A percentile compares a stretch with the other conserved stretches of the same genome.
phyloP scores from a whole-genome alignment of 345 rosid genomes.

The Arabidopsis arenosa region DNA sequence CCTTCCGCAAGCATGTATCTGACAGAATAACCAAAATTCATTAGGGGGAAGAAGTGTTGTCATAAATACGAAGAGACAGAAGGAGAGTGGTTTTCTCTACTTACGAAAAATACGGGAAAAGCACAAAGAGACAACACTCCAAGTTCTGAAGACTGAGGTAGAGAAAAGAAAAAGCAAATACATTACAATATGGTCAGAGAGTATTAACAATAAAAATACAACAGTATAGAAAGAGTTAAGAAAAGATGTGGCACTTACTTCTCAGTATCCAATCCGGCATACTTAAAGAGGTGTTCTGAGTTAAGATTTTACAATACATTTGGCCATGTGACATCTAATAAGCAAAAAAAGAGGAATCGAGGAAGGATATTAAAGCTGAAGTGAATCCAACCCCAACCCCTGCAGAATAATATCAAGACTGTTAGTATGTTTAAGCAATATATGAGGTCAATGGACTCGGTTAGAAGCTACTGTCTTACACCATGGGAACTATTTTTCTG shows the following conservation, averaged over 20 bases:
- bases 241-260: conserved; percentile 59
- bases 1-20: conserved; percentile 99
- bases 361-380: conserved; percentile 94
- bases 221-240: neutral
- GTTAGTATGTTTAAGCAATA: conserved; percentile 29
- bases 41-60: conserved; percentile 10
- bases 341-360: neutral
- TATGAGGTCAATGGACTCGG: neutral
- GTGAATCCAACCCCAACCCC: conserved; percentile 98
- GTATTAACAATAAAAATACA: neutral
- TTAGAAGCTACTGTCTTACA: neutral
- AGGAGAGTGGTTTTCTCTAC: conserved; percentile 36
- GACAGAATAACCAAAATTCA: conserved; percentile 29
- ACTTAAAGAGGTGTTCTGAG: conserved; percentile 88
- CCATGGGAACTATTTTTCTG: conserved; percentile 12
- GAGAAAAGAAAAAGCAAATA: conserved; percentile 15
- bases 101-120: conserved; percentile 93
- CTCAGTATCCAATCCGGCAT: conserved; percentile 94
- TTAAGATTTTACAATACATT: conserved; percentile 61
- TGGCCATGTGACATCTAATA: conserved; percentile 6
- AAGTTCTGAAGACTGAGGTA: conserved; percentile 85
- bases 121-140: conserved; percentile 98
- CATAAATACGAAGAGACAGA: conserved; percentile 22
- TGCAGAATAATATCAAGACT: conserved; percentile 45
- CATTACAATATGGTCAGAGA: conserved; percentile 14